These are phyloP conservation scores for Boletus vermiculosoides DNA, from an alignment of 768 basidiomycete genomes.

Conservation along the genomic window DNA sequence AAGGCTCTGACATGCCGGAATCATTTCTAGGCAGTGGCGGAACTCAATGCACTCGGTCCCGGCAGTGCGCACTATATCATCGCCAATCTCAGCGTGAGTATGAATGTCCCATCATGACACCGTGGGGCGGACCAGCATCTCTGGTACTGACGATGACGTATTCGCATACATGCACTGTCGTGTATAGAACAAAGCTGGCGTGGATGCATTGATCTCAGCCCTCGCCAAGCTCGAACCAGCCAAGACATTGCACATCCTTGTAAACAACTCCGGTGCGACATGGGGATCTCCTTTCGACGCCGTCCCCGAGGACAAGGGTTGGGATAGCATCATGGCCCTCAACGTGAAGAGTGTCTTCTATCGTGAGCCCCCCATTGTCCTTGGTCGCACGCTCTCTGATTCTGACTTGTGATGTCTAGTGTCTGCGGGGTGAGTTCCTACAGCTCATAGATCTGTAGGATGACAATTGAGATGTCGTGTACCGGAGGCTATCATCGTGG, in stretches of 20 bases:
- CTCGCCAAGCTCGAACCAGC: constrained; percentile 62
- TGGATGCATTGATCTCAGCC: constrained; percentile 65
- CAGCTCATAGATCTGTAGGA: neutral
- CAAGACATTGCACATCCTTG: constrained; percentile 71
- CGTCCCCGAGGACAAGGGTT: constrained; percentile 79
- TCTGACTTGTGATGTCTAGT: constrained; percentile 32
- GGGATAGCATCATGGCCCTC: constrained; percentile 80
- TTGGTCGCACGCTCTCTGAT: neutral
- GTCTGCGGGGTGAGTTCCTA: constrained; percentile 39
- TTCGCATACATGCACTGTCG: neutral
- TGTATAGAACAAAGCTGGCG: constrained; percentile 72
- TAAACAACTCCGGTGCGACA: constrained; percentile 80
- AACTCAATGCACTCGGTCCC: constrained; percentile 58
- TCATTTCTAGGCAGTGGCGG: constrained; percentile 44
- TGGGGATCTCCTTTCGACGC: constrained; percentile 74
- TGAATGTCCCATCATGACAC: constrained; percentile 36
- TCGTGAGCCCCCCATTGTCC: constrained; percentile 41
- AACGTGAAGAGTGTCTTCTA: constrained; percentile 89
- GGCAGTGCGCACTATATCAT: constrained; percentile 71
- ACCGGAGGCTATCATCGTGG: constrained; percentile 39
- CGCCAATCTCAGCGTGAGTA: constrained; percentile 68
- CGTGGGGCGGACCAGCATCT: neutral
- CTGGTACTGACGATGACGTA: neutral
- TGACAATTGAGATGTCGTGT: neutral
- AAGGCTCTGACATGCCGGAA: neutral